Base-by-base conservation (phyloP, 257 asterid genomes). In the Nicotiana otophora region DNA sequence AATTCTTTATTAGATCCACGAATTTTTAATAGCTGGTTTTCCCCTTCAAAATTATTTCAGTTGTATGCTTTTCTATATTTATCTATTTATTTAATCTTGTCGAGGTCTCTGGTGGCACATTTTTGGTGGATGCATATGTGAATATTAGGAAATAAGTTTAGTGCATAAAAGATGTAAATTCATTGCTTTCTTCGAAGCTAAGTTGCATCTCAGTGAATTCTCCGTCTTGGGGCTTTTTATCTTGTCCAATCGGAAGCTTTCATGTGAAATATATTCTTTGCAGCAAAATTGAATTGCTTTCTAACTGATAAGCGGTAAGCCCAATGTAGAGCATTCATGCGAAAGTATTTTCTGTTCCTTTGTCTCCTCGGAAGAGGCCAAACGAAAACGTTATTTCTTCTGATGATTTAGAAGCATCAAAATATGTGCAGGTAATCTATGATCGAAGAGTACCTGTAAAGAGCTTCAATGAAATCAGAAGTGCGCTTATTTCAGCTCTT, bases 401-500 rank as follows among this genome's bases (percentile, higher is more conserved):
- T 51, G 26, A 74, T 74, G 42, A 74, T 74, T 51, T 75, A 48
- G 26, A 54, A 82, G 42, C 75, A 72, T 72, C 60, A 53, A 84
- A 78, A 74, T 81, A 5, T 81, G 83, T 86, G 78, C 92, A 94
- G 98, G 88, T 95, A 81, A 72, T 87, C 81, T 72, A 86, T 84
- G 88, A 90, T 88, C 77, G 58, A 70, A 78, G 78, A 80, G 79
- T 94, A 82, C 92, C 89, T 28, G 88, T 60, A 31, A 90, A 92
- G 91, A 58, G 83, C 90, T 86, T 88, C 64, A 91, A 88, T 85
- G 96, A 90, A 79, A 81, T 94, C 81, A 93, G 86, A 88, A 85
- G 92, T 86, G 96, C 81, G 84, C 95, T 94, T 65, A 87, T 93
- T 77, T 90, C 92, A 15, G 98, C 98, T 83, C 97, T 96, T 90